Evolutionary conservation across 495 filamentous ascomycete genomes (phyloP).

Genomic region (Podospora appendiculata): DNA sequence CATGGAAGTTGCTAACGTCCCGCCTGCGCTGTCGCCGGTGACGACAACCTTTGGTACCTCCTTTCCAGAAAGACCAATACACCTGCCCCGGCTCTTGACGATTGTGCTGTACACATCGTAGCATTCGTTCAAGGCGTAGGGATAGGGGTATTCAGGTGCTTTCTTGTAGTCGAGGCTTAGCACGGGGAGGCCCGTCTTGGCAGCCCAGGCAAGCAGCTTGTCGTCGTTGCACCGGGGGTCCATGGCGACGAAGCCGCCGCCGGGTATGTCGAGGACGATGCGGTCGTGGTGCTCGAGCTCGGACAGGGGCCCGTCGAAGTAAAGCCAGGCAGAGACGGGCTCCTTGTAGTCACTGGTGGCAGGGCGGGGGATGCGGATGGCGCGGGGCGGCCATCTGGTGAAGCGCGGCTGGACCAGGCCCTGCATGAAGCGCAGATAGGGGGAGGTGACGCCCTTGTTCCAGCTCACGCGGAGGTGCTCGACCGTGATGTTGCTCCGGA

Average conservation of each 20-base stretch:
- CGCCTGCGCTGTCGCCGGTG: slow-evolving; percentile 88
- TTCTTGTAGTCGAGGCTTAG: slow-evolving; percentile 91
- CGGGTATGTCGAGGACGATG: slow-evolving; percentile 85
- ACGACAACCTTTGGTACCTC: slow-evolving; percentile 66
- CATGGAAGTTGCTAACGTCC: slow-evolving; percentile 77
- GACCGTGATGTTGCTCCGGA: slow-evolving; percentile 76
- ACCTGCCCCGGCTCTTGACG: slow-evolving; percentile 66
- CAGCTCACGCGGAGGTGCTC: slow-evolving; percentile 91
- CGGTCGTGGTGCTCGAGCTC: slow-evolving; percentile 68
- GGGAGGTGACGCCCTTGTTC: slow-evolving; percentile 78
- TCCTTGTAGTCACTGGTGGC: slow-evolving; percentile 69
- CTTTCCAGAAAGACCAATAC: slow-evolving; percentile 73
- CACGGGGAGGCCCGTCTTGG: slow-evolving; percentile 72
- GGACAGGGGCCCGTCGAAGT: slow-evolving; percentile 82
- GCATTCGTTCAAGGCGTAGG: slow-evolving; percentile 91
- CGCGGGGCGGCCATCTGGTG: slow-evolving; percentile 69
- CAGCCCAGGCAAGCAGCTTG: slow-evolving; percentile 84
- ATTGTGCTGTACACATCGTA: slow-evolving; percentile 89
- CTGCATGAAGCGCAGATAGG: slow-evolving; percentile 66
- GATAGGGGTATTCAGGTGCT: slow-evolving; percentile 91
- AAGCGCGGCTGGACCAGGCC: slow-evolving; percentile 67
- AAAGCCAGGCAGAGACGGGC: slow-evolving; percentile 81
- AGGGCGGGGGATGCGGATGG: slow-evolving; percentile 77
- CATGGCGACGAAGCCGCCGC: slow-evolving; percentile 96
- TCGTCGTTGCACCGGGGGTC: slow-evolving; percentile 84